Conservation (phyloP, 2,329 filamentous ascomycete genomes). For the Xylariaceae sp. region DNA sequence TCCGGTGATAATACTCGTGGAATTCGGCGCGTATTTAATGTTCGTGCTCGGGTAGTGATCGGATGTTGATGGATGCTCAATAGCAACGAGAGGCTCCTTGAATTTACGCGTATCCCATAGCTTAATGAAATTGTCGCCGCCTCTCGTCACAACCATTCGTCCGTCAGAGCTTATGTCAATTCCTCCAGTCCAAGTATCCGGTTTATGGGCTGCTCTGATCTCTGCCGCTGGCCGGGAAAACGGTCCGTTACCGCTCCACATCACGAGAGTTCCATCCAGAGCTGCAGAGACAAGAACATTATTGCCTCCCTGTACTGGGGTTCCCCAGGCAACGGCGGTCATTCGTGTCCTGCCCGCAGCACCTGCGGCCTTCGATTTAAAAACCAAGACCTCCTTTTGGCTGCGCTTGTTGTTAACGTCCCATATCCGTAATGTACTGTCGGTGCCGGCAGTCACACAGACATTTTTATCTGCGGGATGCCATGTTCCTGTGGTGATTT, state of each 20-base stretch:
- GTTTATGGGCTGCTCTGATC: slow-evolving; percentile 78
- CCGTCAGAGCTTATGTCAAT: slow-evolving; percentile 91
- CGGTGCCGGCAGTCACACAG: slow-evolving; percentile 88
- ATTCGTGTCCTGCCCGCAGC: slow-evolving; percentile 90
- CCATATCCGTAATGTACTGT: slow-evolving; percentile 96
- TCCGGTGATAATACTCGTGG: slow-evolving; percentile 84
- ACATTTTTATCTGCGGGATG: slow-evolving; percentile 83
- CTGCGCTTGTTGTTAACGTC: slow-evolving; percentile 88
- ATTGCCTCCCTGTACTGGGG: slow-evolving; percentile 72
- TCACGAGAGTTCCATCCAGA: slow-evolving; percentile 84
- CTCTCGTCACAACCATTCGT: slow-evolving; percentile 84
- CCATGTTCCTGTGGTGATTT: slow-evolving; percentile 88
- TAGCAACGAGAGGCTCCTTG: slow-evolving; percentile 81
- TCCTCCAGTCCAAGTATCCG: slow-evolving; percentile 88
- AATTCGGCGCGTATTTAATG: slow-evolving; percentile 86
- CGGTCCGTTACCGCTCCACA: slow-evolving; percentile 90
- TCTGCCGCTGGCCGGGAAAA: slow-evolving; percentile 81
- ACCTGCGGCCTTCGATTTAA: slow-evolving; percentile 89
- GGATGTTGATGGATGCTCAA: slow-evolving; percentile 79
- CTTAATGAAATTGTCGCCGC: slow-evolving; percentile 91
- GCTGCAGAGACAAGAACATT: slow-evolving; percentile 81
- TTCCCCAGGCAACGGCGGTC: slow-evolving; percentile 89
- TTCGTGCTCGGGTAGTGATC: slow-evolving; percentile 82
- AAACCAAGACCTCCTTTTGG: slow-evolving; percentile 92
- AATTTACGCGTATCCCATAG: slow-evolving; percentile 97